Percentiles rank a stretch among this genome's conserved stretches.
Conservation (phyloP, 202 grass and related monocot genomes). For the Digitaria exilis region DNA sequence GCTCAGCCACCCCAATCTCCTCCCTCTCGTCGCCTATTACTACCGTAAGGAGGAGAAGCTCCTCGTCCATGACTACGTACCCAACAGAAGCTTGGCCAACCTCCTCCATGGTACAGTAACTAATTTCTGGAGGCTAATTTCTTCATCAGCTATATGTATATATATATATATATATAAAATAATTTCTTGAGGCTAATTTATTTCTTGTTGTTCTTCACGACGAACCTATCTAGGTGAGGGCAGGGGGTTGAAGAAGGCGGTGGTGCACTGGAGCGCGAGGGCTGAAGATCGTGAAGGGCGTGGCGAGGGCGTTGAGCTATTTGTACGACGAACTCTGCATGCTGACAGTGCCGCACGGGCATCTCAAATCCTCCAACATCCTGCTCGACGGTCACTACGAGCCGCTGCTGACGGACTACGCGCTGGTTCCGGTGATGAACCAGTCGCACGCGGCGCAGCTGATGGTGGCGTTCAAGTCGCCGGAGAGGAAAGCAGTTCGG, state of each 20-base stretch:
- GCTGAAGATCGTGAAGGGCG: conserved; percentile 77
- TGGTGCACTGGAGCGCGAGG: conserved; percentile 62
- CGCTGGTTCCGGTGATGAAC: conserved; percentile 86
- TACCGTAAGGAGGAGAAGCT: conserved; percentile 98
- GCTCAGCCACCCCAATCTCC: conserved; percentile 82
- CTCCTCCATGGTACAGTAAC: conserved; percentile 47
- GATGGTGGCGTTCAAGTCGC: conserved; percentile 82
- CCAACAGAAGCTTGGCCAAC: conserved; percentile 72
- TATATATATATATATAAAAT: too few species aligned
- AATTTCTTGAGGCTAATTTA: background rate
- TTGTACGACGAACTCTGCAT: conserved; percentile 87
- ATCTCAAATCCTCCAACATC: conserved; percentile 90
- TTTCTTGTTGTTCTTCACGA: background rate
- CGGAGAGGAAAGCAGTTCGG: conserved; percentile 69
- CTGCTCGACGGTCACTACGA: conserved; percentile 55
- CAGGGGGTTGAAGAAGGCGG: conserved; percentile 31
- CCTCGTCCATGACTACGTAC: conserved; percentile 69
- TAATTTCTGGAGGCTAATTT: too few species aligned
- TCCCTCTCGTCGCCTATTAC: conserved; percentile 84
- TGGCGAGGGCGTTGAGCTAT: conserved; percentile 56
- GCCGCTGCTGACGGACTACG: conserved; percentile 82
- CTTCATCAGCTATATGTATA: too few species aligned
- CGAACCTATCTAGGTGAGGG: conserved; percentile 28
- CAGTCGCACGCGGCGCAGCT: conserved; percentile 74
- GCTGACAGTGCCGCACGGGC: conserved; percentile 84